Base-by-base conservation (phyloP, 805 yeast species). In the Isabelozyma pseudorhagii region DNA sequence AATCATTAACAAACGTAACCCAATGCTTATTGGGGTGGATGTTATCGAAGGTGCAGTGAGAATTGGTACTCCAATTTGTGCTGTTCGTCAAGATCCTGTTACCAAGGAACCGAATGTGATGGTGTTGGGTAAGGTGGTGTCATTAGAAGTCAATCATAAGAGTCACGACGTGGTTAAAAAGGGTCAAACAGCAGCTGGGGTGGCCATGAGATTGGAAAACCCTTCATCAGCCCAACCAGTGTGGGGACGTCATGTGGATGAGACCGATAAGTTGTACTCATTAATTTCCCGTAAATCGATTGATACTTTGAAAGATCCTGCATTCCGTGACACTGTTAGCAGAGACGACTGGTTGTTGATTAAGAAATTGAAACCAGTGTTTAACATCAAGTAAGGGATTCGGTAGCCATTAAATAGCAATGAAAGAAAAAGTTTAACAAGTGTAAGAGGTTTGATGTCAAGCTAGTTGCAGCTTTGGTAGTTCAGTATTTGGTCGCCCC, bases 161-260 rank as follows among this genome's bases (percentile, higher is more conserved):
- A 74, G 97, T 36, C 79, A 77, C 28, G 88, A 82, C 49, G 69
- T 75, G 29, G 96, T 92, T 44, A 88, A 90, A 75, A 94, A 89
- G 80, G 97, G 97, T 43, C 96, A 89, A 72, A 89, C 98, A 10
- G 82, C 87, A 59, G 97, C 97, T 27, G 99, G 99, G 82, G 98
- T 93, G 55, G 99, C 99, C 54, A 89, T 94, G 87, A 85, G 99
- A 78, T 79, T 94, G 63, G 99, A 94, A 50, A 87, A 89, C 61
- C 92, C 96, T 56, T 87, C 96, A 42, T 79, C 87, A 50, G 93
- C 89, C 56, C 97, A 91, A 74, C 98, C 99, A 48, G 85, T 89
- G 11, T 94, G 98, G 98, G 99, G 99, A 55, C 89, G 99, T 77
- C 99, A 94, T 66, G 96, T 94, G 59, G 97, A 91, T 69, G 99